Conservation (phyloP, 805 yeast genomes). For the Cyberlindnera nakhonratchasimensis region DNA sequence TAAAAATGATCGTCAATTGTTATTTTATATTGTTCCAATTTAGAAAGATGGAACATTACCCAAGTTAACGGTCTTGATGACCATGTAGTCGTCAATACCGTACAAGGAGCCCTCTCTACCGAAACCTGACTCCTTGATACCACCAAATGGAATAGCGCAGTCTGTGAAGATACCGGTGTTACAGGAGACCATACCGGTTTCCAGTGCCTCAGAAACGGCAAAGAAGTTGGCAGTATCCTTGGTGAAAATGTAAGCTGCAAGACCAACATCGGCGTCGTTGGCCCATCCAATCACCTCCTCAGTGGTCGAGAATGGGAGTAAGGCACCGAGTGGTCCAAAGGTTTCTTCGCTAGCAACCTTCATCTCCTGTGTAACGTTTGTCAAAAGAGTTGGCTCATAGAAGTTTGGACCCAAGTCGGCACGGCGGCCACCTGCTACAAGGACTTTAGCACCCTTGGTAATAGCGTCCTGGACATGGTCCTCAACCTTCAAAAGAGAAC, state of each 20-base stretch:
- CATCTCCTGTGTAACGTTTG: conserved; percentile 49
- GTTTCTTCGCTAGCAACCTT: conserved; percentile 55
- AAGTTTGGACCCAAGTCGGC: conserved; percentile 48
- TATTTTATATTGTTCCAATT: too few relatives aligned
- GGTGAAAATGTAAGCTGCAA: conserved; percentile 58
- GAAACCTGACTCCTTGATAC: conserved; percentile 63
- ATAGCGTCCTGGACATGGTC: conserved; percentile 53
- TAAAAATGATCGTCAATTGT: too few relatives aligned
- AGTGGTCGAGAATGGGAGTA: conserved; percentile 48
- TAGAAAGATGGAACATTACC: conserved; percentile 13
- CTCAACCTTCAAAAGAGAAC: conserved; percentile 50
- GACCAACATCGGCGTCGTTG: conserved; percentile 53
- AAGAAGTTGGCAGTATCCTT: conserved; percentile 47
- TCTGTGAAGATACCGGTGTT: conserved; percentile 58
- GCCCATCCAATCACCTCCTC: conserved; percentile 53
- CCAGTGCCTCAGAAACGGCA: conserved; percentile 52
- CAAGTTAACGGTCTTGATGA: conserved; percentile 44
- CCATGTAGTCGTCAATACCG: conserved; percentile 60
- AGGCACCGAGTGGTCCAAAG: conserved; percentile 62
- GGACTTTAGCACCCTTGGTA: conserved; percentile 49
- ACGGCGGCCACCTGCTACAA: conserved; percentile 50
- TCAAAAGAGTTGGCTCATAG: conserved; percentile 52
- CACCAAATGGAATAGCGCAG: conserved; percentile 57
- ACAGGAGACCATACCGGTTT: conserved; percentile 63
- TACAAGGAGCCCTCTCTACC: conserved; percentile 66